Evolutionary conservation across 768 basidiomycete genomes (phyloP).

Genomic region (Tricholoma terreum): DNA sequence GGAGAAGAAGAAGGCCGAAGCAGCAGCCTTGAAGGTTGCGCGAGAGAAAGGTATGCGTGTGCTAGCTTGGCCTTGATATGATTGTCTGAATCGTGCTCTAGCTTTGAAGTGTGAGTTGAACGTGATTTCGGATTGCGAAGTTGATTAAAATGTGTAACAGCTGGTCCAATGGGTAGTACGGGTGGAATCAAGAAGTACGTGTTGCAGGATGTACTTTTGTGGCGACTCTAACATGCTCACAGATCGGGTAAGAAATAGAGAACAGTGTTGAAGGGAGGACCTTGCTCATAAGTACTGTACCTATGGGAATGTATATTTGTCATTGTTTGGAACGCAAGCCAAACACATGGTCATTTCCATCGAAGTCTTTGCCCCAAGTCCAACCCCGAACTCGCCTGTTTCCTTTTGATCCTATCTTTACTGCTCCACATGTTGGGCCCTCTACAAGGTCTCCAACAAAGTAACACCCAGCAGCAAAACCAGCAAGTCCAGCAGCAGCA

Average conservation of each 20-base stretch:
- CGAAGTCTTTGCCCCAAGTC: slow-evolving; percentile 20
- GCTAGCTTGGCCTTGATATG: slow-evolving; percentile 2
- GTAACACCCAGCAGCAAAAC: slow-evolving; percentile 57
- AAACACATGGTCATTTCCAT: slow-evolving; percentile 17
- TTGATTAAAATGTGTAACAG: slow-evolving; percentile 32
- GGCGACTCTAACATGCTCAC: slow-evolving; percentile 8
- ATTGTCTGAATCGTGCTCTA: slow-evolving; percentile 20
- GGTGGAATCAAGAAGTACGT: slow-evolving; percentile 87
- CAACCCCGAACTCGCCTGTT: slow-evolving; percentile 16
- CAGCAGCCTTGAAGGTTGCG: slow-evolving; percentile 70
- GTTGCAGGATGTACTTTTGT: not conserved
- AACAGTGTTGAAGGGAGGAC: not conserved
- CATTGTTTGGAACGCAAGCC: slow-evolving; percentile 36
- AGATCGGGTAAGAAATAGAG: slow-evolving; percentile 73
- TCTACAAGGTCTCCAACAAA: slow-evolving; percentile 60
- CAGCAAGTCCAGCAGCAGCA: slow-evolving; percentile 54
- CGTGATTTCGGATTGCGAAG: not conserved
- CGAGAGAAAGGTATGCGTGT: slow-evolving; percentile 55
- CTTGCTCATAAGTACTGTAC: slow-evolving; percentile 3
- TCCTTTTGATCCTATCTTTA: slow-evolving; percentile 15
- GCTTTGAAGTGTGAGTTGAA: slow-evolving; percentile 52
- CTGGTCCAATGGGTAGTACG: slow-evolving; percentile 57
- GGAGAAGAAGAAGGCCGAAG: slow-evolving; percentile 73
- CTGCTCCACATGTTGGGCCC: slow-evolving; percentile 70
- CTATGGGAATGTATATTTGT: slow-evolving; percentile 30